Base-by-base conservation (phyloP, 2,329 filamentous ascomycete genomes). In the Nigrospora oryzae region DNA sequence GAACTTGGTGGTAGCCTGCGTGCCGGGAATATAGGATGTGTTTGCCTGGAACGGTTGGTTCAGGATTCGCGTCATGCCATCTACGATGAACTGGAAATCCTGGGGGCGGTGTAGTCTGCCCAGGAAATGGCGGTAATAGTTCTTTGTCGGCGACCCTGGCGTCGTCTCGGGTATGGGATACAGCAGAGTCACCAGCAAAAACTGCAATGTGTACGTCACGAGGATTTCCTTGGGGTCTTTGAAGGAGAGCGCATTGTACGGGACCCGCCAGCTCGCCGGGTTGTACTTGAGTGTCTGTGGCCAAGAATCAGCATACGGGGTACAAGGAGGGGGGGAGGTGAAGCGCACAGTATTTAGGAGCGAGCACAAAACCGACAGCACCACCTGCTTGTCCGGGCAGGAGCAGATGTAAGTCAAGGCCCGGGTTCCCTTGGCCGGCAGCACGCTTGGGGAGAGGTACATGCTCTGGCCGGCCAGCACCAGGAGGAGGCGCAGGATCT, bases 21-120 rank as follows among this genome's bases (percentile, higher is more conserved):
- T 84, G 5, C 89, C 88, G 1, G 91, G 89, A 2, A 96, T 79
- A 62, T 95, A 96, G 1, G 90, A 91, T 14, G 39, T 41, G 47
- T 89, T 94, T 37, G 89, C 84, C 66, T 95, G 89, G 50, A 96
- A 81, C 19, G 91, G 91, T 55, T 96, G 91, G 55, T 94, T 93
- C 42, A 98, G 71, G 40, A 97, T 87, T 55, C 89, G 81, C 1
- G 84, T 90, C 84, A 96, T 95, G 40, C 90, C 90, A 60, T 96
- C 90, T 11, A 94, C 87, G 19, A 97, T 81, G 61, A 98, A 98
- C 62, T 98, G 93, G 58, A 98, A 97, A 62, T 98, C 93, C 62
- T 96, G 89, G 1, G 91, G 87, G 39, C 93, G 81, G 65, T 97
- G 93, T 38, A 98, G 67, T 34, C 91, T 81, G 30, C 93, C 88